phyloP scores from a whole-genome alignment of 2,329 filamentous ascomycete species.

The Colletotrichum sublineola region DNA sequence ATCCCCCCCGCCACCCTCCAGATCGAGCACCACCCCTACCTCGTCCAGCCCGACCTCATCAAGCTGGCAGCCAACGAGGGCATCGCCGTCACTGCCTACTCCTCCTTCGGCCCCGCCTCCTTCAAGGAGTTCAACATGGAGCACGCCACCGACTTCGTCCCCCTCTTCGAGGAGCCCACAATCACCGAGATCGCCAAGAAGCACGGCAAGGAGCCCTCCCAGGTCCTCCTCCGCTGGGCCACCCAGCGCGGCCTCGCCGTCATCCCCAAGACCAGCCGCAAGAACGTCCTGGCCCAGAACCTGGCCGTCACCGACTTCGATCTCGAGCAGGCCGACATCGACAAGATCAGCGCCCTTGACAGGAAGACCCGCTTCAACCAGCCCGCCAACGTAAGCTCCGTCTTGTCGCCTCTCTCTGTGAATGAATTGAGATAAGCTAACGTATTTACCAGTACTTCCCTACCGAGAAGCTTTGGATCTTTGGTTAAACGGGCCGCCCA shows the following conservation, averaged over 20 bases:
- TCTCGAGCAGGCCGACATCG: slow-evolving; percentile 74
- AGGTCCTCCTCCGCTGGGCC: slow-evolving; percentile 88
- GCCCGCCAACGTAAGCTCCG: slow-evolving; percentile 73
- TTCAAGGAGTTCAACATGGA: slow-evolving; percentile 84
- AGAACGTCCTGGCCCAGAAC: slow-evolving; percentile 71
- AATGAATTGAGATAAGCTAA: slow-evolving; percentile 14
- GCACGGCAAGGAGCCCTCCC: slow-evolving; percentile 79
- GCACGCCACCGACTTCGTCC: slow-evolving; percentile 72
- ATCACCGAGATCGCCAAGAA: slow-evolving; percentile 77
- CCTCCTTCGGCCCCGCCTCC: slow-evolving; percentile 82
- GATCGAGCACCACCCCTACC: slow-evolving; percentile 92
- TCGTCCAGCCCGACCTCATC: slow-evolving; percentile 80
- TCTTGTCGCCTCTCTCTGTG: not conserved
- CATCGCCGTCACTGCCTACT: slow-evolving; percentile 85
- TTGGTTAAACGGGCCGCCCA: slow-evolving; percentile 58
- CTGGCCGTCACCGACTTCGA: slow-evolving; percentile 76
- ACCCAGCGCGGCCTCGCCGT: slow-evolving; percentile 86
- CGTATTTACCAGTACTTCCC: slow-evolving; percentile 63
- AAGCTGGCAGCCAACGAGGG: slow-evolving; percentile 77
- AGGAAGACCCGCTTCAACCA: slow-evolving; percentile 81
- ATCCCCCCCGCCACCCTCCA: slow-evolving; percentile 83
- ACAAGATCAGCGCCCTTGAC: slow-evolving; percentile 75
- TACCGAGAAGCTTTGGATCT: slow-evolving; percentile 70
- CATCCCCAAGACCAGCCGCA: slow-evolving; percentile 80
- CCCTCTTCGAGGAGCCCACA: slow-evolving; percentile 78